phyloP scores from a whole-genome alignment of 106 monocot genomes.

The Amphibolis antarctica region DNA sequence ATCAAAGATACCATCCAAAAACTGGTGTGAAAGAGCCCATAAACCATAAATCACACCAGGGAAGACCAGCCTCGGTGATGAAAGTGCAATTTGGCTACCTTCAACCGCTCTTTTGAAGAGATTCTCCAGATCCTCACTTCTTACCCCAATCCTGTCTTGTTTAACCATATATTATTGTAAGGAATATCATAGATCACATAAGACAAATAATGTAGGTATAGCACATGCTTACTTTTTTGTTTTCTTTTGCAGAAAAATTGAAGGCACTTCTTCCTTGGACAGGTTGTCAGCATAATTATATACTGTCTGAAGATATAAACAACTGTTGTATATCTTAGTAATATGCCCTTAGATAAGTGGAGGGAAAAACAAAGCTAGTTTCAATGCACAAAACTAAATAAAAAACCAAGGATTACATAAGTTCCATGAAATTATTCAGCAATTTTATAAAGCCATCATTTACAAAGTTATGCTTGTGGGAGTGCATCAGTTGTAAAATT shows the following conservation, averaged over 20 bases:
- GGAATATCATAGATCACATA: not conserved
- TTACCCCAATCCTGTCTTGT: constrained; percentile 64
- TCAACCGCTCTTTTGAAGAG: constrained; percentile 41
- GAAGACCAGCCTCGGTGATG: constrained; percentile 84
- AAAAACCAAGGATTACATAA: no score
- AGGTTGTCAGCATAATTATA: constrained; percentile 60
- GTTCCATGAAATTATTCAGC: no score
- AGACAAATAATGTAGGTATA: not conserved
- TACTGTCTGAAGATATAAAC: constrained; percentile 87
- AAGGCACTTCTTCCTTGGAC: constrained; percentile 54
- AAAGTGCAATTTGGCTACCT: constrained; percentile 54
- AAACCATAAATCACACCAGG: constrained; percentile 78
- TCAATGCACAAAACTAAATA: no score
- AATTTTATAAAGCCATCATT: no score
- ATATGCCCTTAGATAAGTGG: not conserved
- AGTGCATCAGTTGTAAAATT: no score
- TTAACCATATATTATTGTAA: not conserved
- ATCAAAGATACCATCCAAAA: constrained; percentile 38
- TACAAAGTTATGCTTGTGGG: no score
- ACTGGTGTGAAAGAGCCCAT: constrained; percentile 60
- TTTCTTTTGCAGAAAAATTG: constrained; percentile 57
- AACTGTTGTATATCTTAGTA: constrained; percentile 47
- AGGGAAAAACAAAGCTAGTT: no score
- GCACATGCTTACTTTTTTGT: constrained; percentile 43
- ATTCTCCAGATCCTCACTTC: constrained; percentile 68